phyloP scores from a whole-genome alignment of 768 basidiomycete genomes.

The Suillus weaverae region DNA sequence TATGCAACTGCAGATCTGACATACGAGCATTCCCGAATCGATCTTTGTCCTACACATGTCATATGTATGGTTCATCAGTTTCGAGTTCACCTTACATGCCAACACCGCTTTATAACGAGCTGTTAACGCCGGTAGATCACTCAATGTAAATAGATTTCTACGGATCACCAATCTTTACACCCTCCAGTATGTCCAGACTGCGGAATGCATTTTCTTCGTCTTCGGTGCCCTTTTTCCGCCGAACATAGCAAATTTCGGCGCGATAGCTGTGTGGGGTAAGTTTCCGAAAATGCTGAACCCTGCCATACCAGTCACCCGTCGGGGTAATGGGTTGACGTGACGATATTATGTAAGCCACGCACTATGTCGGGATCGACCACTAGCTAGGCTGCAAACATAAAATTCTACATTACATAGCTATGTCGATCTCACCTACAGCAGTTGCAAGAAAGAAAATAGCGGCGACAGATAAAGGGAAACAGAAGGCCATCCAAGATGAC shows the following conservation, averaged over 20 bases:
- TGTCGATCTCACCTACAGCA: background rate
- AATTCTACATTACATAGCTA: background rate
- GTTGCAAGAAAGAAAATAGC: background rate
- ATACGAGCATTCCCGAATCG: no score
- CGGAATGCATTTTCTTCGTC: background rate
- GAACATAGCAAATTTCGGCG: no score
- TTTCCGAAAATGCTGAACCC: no score
- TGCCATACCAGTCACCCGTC: no score
- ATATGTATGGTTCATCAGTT: no score
- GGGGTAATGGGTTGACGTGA: background rate
- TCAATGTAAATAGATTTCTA: no score
- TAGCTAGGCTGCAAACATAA: background rate
- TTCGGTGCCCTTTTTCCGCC: background rate
- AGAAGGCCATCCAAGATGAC: slow-evolving; percentile 1
- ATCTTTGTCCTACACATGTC: no score
- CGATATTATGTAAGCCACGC: background rate
- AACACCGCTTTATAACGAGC: no score
- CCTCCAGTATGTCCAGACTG: background rate
- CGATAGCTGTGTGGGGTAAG: no score
- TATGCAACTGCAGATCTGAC: no score
- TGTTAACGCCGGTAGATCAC: no score
- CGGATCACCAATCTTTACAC: background rate
- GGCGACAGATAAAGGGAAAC: slow-evolving; percentile 10
- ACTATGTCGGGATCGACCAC: background rate
- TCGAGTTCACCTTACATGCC: no score